Percentiles rank a stretch among this genome's conserved stretches.
Conservation (phyloP, 805 yeast genomes). For the Zygotorulaspora sp. region DNA sequence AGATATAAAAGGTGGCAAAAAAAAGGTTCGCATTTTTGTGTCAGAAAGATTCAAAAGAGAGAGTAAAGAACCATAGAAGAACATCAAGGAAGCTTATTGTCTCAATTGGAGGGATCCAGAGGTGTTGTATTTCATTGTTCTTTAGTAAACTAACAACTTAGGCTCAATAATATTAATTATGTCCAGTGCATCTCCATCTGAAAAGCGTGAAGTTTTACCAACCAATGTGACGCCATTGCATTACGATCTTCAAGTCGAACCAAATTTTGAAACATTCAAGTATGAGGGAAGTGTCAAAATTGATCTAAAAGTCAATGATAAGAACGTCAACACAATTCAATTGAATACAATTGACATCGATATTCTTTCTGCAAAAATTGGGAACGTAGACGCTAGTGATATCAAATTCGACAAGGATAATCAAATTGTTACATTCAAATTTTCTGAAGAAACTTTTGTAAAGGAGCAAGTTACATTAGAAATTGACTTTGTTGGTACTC, state of each 20-base stretch:
- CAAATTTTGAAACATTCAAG: constrained; percentile 54
- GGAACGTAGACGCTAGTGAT: constrained; percentile 38
- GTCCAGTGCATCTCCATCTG: constrained; percentile 10
- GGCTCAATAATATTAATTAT: too few relatives aligned
- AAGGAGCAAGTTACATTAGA: constrained; percentile 42
- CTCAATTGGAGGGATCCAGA: neutral
- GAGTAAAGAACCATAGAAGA: too few relatives aligned
- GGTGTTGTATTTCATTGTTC: neutral
- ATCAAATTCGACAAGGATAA: constrained; percentile 46
- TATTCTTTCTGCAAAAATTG: constrained; percentile 45
- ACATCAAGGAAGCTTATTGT: too few relatives aligned
- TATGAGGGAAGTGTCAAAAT: constrained; percentile 54
- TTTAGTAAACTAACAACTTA: constrained; percentile 4
- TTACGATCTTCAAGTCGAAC: constrained; percentile 65
- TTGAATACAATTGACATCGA: constrained; percentile 66
- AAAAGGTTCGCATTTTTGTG: too few relatives aligned
- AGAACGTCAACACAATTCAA: constrained; percentile 40
- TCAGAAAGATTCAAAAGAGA: too few relatives aligned
- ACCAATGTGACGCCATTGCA: constrained; percentile 64
- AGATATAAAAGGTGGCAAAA: constrained; percentile 2
- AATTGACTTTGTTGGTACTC: constrained; percentile 54
- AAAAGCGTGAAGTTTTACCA: constrained; percentile 49
- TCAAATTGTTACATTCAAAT: constrained; percentile 60
- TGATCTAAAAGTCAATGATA: constrained; percentile 49
- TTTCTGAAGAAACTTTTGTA: constrained; percentile 41